These are phyloP conservation scores for Leccinum sublutescens DNA, from an alignment of 768 basidiomycete species.

Conservation along the genomic window DNA sequence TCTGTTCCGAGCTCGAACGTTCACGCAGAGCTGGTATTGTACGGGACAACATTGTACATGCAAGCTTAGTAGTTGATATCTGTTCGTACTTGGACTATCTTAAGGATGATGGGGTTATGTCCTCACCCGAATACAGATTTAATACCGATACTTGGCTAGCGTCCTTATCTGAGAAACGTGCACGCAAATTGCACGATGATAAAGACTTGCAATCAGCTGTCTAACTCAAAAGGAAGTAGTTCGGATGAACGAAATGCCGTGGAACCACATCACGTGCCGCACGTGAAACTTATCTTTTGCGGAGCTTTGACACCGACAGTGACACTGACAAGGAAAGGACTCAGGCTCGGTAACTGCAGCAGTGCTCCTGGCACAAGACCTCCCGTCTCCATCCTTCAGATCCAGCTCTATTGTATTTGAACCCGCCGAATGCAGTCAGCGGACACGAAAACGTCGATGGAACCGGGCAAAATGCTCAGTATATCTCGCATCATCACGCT, in stretches of 20 bases:
- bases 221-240: too few relatives aligned
- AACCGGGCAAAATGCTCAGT: slow-evolving; percentile 33
- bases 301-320: neutral
- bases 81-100: neutral
- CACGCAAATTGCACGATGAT: too few relatives aligned
- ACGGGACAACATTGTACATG: neutral
- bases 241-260: too few relatives aligned
- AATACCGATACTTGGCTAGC: neutral
- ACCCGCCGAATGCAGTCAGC: slow-evolving; percentile 7
- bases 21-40: neutral
- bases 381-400: neutral
- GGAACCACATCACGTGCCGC: too few relatives aligned
- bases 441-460: slow-evolving; percentile 16
- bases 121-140: neutral
- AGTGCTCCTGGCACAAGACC: neutral
- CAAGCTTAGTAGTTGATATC: neutral
- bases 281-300: neutral
- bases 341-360: neutral
- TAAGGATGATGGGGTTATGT: neutral
- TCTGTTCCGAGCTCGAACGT: neutral
- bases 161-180: too few relatives aligned
- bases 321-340: neutral
- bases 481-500: slow-evolving; percentile 47
- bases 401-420: neutral
- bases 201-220: too few relatives aligned